Base-by-base conservation (phyloP, 2,329 filamentous ascomycete genomes). In the Helicocarpus griseus region DNA sequence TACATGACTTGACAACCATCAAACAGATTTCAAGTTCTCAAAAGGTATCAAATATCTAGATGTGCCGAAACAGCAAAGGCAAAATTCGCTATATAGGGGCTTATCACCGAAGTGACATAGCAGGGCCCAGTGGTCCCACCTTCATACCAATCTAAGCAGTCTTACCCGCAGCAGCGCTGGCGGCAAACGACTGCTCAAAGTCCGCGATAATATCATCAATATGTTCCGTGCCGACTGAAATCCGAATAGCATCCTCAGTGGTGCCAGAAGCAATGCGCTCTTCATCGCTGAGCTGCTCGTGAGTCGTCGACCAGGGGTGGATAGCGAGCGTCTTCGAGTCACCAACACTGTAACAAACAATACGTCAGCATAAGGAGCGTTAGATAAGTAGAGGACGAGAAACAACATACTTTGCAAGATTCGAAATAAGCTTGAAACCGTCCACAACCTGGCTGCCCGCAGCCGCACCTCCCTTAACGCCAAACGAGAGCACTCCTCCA, bases 141-240 rank as follows among this genome's bases (percentile, higher is more conserved):
- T 24, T 5, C 8, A 26, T 24, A 7, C 8, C 19, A n/a, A 35
- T 6, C 43, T 55, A 26, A 19, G 43, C 31, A 31, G 49, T 36
- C 8, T 33, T 9, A n/a, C 46, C 40, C 4, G 48, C 48, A n/a
- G 60, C 60, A 50, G 57, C 58, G 8, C 57, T 77, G 24, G 79
- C 77, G 65, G 81, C 78, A 71, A 96, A 94, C 0, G 87, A 87
- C 75, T 95, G 90, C 69, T 91, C 85, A 66, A 97, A 96, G 71
- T 97, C 91, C 61, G 83, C 86, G 64, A 95, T 93, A 63, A 97
- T 96, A 65, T 97, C 91, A 73, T 95, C 90, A 66, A 97, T 95
- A 69, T 96, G 89, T 74, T 97, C 91, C 0, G 86, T 95, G 49
- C 91, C 91, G 53, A 96, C 90, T 0, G 90, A 96, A 64, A 97